Conservation (phyloP, 108 stramenopile species). For the Nitzschia sp. region DNA sequence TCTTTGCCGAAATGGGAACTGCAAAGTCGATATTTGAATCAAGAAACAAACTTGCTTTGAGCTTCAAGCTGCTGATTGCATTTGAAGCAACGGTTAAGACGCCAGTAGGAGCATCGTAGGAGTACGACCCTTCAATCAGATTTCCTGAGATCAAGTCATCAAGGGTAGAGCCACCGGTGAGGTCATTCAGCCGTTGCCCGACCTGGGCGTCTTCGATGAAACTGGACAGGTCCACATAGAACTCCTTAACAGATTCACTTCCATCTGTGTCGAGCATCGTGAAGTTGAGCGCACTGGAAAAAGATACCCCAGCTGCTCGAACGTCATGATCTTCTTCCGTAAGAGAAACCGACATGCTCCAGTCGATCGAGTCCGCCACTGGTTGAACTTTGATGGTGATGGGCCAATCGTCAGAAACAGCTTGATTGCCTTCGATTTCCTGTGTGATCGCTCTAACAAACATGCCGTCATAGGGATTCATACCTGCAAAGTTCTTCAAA, state of each 20-base stretch:
- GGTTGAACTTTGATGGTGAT: not conserved
- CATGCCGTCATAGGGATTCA: not conserved
- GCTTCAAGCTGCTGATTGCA: not conserved
- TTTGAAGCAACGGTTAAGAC: not conserved
- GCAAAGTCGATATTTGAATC: slow-evolving; percentile 4
- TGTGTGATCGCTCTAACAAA: not conserved
- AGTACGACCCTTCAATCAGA: not conserved
- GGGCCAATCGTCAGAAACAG: not conserved
- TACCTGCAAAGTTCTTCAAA: not conserved
- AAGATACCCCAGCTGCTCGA: not conserved
- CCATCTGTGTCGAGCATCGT: not conserved
- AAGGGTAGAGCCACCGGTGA: not conserved
- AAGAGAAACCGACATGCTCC: not conserved
- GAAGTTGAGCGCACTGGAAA: not conserved
- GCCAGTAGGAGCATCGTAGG: not conserved
- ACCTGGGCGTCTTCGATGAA: slow-evolving; percentile 4
- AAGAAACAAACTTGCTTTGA: not conserved
- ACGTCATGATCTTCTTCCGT: not conserved
- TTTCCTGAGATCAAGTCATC: not conserved
- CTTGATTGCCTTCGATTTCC: slow-evolving; percentile 11
- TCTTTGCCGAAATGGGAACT: not conserved
- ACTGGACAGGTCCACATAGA: not conserved
- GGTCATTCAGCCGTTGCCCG: slow-evolving; percentile 2
- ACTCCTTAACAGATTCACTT: slow-evolving; percentile 5
- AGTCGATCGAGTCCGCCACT: slow-evolving; percentile 4